phyloP scores from a whole-genome alignment of 2,329 filamentous ascomycete species.

The Pyrenochaeta sp. region DNA sequence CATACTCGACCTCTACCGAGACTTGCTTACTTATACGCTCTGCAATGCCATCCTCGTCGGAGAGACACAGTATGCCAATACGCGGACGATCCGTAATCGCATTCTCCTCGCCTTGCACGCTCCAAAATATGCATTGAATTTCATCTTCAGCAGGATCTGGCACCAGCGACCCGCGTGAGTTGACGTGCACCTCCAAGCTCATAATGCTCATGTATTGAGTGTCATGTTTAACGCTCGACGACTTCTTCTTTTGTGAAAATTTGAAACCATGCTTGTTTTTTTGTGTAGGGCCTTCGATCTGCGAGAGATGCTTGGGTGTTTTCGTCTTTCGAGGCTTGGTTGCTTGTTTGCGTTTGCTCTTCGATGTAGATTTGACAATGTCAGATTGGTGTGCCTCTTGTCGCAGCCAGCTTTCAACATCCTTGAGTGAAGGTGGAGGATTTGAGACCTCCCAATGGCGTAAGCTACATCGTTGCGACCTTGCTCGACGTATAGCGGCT shows the following conservation, averaged over 20 bases:
- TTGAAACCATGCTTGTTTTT: conserved; percentile 84
- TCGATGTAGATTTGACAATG: conserved; percentile 10
- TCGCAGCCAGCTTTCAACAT: conserved; percentile 74
- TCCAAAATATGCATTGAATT: conserved; percentile 90
- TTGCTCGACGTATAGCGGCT: conserved; percentile 60
- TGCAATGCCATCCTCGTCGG: conserved; percentile 66
- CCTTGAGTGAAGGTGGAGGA: conserved; percentile 72
- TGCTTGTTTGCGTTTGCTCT: conserved; percentile 10
- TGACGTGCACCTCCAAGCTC: conserved; percentile 92
- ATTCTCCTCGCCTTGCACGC: conserved; percentile 78
- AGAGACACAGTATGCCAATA: conserved; percentile 77
- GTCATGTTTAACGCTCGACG: conserved; percentile 81
- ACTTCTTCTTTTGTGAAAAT: conserved; percentile 78
- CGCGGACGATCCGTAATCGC: conserved; percentile 63
- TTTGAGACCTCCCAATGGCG: conserved; percentile 79
- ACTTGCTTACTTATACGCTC: conserved; percentile 70
- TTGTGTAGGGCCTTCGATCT: conserved; percentile 89
- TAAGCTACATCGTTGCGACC: conserved; percentile 67
- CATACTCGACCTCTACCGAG: conserved; percentile 72
- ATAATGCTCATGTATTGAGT: conserved; percentile 96
- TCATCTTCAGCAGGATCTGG: conserved; percentile 93
- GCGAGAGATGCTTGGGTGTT: conserved; percentile 65
- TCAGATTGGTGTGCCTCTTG: conserved; percentile 41
- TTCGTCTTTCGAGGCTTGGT: conserved; percentile 27
- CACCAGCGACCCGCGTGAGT: conserved; percentile 79